These are phyloP conservation scores for Codiaeum variegatum DNA, from an alignment of 441 rosid species.

Conservation along the genomic window DNA sequence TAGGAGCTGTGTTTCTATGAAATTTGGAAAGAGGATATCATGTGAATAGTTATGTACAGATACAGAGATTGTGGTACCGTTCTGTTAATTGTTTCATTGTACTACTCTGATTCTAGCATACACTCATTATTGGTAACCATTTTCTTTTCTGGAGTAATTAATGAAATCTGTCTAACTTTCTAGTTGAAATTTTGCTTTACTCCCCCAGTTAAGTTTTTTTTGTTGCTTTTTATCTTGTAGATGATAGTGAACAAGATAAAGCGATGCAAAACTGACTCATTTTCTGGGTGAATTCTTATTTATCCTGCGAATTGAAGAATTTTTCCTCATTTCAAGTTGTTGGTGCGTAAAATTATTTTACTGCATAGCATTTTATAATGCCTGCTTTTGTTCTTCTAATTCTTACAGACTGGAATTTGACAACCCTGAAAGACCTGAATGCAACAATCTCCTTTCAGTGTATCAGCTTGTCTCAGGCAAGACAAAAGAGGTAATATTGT, in stretches of 20 bases:
- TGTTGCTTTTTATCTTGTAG: slow-evolving; percentile 32
- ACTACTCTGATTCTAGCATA: neutral
- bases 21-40: neutral
- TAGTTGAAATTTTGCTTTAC: neutral
- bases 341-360: neutral
- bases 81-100: neutral
- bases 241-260: slow-evolving; percentile 85
- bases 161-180: neutral
- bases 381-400: neutral
- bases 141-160: neutral
- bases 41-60: neutral
- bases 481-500: slow-evolving; percentile 77
- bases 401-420: slow-evolving; percentile 49
- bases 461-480: slow-evolving; percentile 85
- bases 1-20: neutral
- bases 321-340: neutral
- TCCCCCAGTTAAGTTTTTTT: slow-evolving; percentile 3
- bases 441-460: slow-evolving; percentile 85
- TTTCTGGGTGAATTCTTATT: slow-evolving; percentile 48
- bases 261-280: slow-evolving; percentile 93
- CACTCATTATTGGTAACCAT: neutral
- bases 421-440: slow-evolving; percentile 88
- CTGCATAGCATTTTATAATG: slow-evolving; percentile 12
- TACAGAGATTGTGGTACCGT: neutral
- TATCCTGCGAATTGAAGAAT: slow-evolving; percentile 10